phyloP scores from a whole-genome alignment of 116 monocot species.

The Cymodocea nodosa region DNA sequence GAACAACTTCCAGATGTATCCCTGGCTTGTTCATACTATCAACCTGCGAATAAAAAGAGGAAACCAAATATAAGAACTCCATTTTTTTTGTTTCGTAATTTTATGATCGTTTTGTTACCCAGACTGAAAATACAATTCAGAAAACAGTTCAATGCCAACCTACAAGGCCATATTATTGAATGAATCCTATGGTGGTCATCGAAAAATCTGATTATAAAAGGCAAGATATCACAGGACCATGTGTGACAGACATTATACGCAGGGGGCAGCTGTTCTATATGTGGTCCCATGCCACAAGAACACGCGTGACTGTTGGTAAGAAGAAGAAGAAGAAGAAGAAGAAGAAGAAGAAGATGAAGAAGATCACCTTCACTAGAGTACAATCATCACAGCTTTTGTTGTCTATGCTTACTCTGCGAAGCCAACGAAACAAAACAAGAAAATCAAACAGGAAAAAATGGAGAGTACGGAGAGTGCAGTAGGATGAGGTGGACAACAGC shows the following conservation, averaged over 20 bases:
- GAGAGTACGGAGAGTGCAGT: not conserved
- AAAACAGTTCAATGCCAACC: not conserved
- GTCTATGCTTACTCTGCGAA: slow-evolving; percentile 75
- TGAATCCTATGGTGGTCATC: too few species aligned
- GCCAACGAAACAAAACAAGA: slow-evolving; percentile 2
- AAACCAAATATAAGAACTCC: not conserved
- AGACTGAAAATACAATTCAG: too few species aligned
- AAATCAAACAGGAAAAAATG: not conserved
- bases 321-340: not conserved
- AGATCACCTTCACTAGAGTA: slow-evolving; percentile 55
- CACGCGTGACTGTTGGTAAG: too few species aligned
- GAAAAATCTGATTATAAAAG: too few species aligned
- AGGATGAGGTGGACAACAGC: slow-evolving; percentile 9
- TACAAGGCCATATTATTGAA: not conserved
- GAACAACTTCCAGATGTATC: slow-evolving; percentile 82
- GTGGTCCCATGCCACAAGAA: too few species aligned
- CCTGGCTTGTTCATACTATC: slow-evolving; percentile 83
- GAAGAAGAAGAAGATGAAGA: slow-evolving; percentile 1
- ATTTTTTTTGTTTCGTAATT: not conserved
- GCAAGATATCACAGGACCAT: too few species aligned
- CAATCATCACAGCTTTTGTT: slow-evolving; percentile 50
- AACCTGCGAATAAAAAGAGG: slow-evolving; percentile 27
- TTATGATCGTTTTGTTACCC: too few species aligned
- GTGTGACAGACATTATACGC: too few species aligned
- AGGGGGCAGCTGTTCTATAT: too few species aligned